A percentile compares a stretch with the other conserved stretches of the same genome.
Evolutionary conservation across 306 rosid genomes (phyloP).

Genomic region (Abrus precatorius): DNA sequence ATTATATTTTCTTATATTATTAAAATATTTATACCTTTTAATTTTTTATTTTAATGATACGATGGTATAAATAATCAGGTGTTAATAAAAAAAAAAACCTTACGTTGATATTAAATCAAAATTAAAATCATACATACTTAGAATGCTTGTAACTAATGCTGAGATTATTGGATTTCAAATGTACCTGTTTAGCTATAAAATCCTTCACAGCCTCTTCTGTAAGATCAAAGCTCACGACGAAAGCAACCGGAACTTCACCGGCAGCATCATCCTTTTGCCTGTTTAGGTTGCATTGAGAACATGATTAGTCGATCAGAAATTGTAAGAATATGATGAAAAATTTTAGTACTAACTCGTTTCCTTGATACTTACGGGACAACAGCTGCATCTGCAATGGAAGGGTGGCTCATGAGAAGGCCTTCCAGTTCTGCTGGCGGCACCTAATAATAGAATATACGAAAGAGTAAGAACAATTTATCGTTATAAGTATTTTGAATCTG

Average conservation of each 20-base stretch:
- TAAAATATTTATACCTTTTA: no score
- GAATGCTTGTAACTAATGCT: no score
- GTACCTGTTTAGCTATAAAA: constrained; percentile 74
- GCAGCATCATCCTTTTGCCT: constrained; percentile 73
- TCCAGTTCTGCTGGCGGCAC: constrained; percentile 89
- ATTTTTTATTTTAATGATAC: no score
- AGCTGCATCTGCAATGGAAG: constrained; percentile 78
- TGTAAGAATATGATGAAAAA: no score
- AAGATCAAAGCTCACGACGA: constrained; percentile 62
- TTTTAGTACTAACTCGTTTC: neutral
- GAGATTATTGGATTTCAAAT: no score
- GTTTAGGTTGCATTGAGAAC: neutral
- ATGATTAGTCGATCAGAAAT: neutral
- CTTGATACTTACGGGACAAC: constrained; percentile 76
- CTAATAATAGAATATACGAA: constrained; percentile 31
- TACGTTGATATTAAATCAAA: no score
- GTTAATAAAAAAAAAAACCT: no score
- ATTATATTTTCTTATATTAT: no score
- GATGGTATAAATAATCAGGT: no score
- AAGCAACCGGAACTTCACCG: constrained; percentile 89
- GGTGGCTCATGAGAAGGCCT: constrained; percentile 69
- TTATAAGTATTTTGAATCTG: no score
- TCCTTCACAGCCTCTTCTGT: constrained; percentile 69
- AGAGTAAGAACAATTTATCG: no score
- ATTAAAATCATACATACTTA: no score